These are phyloP conservation scores for Hemileccinum rubropunctum DNA, from an alignment of 768 basidiomycete genomes.

Conservation along the genomic window DNA sequence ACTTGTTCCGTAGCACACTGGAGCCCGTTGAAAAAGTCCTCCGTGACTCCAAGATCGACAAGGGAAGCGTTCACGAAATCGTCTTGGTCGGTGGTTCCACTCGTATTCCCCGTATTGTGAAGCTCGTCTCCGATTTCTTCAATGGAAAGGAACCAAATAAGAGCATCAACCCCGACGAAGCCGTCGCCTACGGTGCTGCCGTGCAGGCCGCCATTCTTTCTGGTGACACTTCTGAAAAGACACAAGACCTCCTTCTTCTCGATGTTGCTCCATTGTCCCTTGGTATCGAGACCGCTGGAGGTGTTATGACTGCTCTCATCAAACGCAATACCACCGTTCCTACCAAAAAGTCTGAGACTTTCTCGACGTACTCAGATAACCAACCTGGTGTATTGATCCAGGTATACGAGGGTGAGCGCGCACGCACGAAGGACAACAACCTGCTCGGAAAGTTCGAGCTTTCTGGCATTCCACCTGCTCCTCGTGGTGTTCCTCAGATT, in stretches of 20 bases:
- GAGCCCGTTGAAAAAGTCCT: conserved; percentile 98
- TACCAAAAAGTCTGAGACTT: conserved; percentile 97
- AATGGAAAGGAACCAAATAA: conserved; percentile 99
- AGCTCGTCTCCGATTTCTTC: conserved; percentile 98
- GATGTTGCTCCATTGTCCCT: conserved; percentile 89
- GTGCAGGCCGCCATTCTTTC: conserved; percentile 98
- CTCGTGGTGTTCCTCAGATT: conserved; percentile 96
- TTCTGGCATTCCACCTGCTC: conserved; percentile 92
- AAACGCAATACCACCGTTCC: conserved; percentile 98
- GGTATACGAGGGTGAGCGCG: conserved; percentile 97
- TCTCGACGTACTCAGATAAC: conserved; percentile 98
- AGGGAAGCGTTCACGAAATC: conserved; percentile 92
- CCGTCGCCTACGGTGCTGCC: conserved; percentile 97
- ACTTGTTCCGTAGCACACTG: conserved; percentile 90
- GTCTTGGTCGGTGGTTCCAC: conserved; percentile 98
- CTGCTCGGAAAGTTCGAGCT: conserved; percentile 98
- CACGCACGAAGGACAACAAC: conserved; percentile 98
- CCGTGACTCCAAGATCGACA: conserved; percentile 97
- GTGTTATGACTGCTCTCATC: conserved; percentile 98
- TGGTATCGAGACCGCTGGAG: conserved; percentile 98
- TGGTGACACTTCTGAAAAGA: conserved; percentile 97
- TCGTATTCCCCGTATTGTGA: conserved; percentile 95
- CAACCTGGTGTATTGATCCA: conserved; percentile 98
- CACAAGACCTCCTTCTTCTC: conserved; percentile 91
- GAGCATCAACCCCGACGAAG: conserved; percentile 99